Evolutionary conservation across 495 filamentous ascomycete species (phyloP), one percentile per base, ranked within the genome.

Genomic region (Penicillium lagena): DNA sequence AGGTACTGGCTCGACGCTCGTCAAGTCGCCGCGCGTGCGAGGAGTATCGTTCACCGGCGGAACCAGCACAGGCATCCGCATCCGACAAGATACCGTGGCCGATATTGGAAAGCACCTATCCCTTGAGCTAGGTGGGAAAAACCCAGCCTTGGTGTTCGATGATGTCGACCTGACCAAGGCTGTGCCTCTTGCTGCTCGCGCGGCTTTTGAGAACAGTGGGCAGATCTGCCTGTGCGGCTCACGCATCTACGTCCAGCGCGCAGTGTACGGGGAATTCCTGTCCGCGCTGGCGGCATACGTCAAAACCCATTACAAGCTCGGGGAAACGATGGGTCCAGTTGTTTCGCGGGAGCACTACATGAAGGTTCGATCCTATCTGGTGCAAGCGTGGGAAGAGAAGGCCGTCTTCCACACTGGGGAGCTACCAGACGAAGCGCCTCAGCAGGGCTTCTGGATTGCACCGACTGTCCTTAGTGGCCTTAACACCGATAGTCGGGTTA

Each of bases 141-240:
- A 50, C 9, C 67, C 68, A 1, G 49, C 52, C 1, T 36, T 72
- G 6, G 49, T 72, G 1, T 70, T 68, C 28, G 62, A 70, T 34
- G 70, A 73, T 39, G 55, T 51, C 11, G 43, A 59, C 27, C 14
- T 59, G 7, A 38, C 13, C 11, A 29, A 59, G 17, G 51, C 55
- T 2, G 46, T 59, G 3, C 39, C 48, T 7, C 32, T 50, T 0
- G 55, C 55, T 1, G 54, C 54, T 7, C 17, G 14, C 11, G 46
- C 54, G 11, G 43, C 47, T 6, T 53, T 57, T 10, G 50, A 47
- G 28, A 53, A 53, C 42, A 64, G 64, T 4, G 76, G 75, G 7
- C 73, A 80, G 50, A 59, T 70, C n/a, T 79, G 75, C 58, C 63
- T 72, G 39, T 68, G 70, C 29, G 67, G 66, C 10, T 70, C 67